These are phyloP conservation scores for Xerocomellus amylosporus DNA, from an alignment of 768 basidiomycete species.

Conservation along the genomic window DNA sequence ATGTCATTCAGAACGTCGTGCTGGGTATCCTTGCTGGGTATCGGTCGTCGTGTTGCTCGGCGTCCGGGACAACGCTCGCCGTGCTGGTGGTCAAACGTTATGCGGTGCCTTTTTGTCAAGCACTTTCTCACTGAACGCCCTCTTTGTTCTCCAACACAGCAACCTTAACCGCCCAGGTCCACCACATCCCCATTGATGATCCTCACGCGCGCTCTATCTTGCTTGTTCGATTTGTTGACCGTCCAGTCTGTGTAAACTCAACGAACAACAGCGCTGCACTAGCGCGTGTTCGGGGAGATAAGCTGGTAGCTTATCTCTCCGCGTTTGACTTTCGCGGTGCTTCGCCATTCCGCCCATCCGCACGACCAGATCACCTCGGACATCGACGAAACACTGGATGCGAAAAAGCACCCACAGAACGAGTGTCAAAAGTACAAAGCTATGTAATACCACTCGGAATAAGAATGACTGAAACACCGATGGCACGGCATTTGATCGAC, in stretches of 20 bases:
- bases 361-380: neutral
- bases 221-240: no score
- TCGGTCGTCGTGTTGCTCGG: neutral
- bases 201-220: neutral
- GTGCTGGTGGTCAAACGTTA: conserved; percentile 10
- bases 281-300: no score
- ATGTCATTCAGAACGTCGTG: conserved; percentile 20
- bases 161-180: neutral
- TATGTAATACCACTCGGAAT: neutral
- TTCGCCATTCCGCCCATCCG: conserved; percentile 8
- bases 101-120: neutral
- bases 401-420: neutral
- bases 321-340: conserved; percentile 1
- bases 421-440: neutral
- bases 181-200: no score
- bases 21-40: conserved; percentile 22
- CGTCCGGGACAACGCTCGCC: conserved; percentile 1
- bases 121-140: neutral
- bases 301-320: neutral
- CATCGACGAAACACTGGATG: neutral
- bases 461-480: neutral
- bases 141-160: conserved; percentile 6
- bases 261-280: no score
- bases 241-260: no score
- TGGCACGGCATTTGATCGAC: neutral